Percentiles rank a stretch among this genome's conserved stretches.
phyloP scores from a whole-genome alignment of 1,284 basidiomycete genomes.

The Neonothopanus nambi region DNA sequence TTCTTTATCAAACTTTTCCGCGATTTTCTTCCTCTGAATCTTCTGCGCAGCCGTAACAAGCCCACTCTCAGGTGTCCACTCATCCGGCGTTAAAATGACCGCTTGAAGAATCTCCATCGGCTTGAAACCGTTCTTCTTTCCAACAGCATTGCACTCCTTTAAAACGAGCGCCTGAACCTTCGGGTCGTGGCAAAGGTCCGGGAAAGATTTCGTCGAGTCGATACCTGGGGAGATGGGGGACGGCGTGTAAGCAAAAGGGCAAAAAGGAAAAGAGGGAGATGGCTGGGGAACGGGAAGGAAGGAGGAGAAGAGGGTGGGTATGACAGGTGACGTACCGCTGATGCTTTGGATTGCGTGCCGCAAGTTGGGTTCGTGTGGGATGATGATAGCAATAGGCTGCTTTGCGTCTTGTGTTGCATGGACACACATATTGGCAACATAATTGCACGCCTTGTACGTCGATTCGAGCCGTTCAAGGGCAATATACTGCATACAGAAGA shows the following conservation, averaged over 20 bases:
- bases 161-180: slow-evolving; percentile 67
- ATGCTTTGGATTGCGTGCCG: slow-evolving; percentile 45
- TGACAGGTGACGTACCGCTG: slow-evolving; percentile 17
- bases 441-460: slow-evolving; percentile 83
- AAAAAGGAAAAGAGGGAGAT: background rate
- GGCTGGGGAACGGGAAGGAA: background rate
- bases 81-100: slow-evolving; percentile 79
- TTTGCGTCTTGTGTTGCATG: slow-evolving; percentile 82
- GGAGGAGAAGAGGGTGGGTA: too few relatives aligned
- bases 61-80: slow-evolving; percentile 91
- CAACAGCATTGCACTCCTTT: slow-evolving; percentile 71
- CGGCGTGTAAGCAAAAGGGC: background rate
- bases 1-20: slow-evolving; percentile 64
- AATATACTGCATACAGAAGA: slow-evolving; percentile 64
- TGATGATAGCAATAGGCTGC: slow-evolving; percentile 86
- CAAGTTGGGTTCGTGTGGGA: slow-evolving; percentile 82
- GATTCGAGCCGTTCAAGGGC: slow-evolving; percentile 91
- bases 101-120: slow-evolving; percentile 79
- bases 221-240: slow-evolving; percentile 33
- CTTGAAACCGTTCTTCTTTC: slow-evolving; percentile 89
- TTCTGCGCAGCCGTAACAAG: slow-evolving; percentile 92
- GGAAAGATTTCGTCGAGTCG: slow-evolving; percentile 46
- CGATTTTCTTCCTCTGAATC: slow-evolving; percentile 78
- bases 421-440: slow-evolving; percentile 87
- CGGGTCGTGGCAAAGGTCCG: slow-evolving; percentile 63